phyloP scores from a whole-genome alignment of 306 rosid species.

The Castanopsis chinensis region DNA sequence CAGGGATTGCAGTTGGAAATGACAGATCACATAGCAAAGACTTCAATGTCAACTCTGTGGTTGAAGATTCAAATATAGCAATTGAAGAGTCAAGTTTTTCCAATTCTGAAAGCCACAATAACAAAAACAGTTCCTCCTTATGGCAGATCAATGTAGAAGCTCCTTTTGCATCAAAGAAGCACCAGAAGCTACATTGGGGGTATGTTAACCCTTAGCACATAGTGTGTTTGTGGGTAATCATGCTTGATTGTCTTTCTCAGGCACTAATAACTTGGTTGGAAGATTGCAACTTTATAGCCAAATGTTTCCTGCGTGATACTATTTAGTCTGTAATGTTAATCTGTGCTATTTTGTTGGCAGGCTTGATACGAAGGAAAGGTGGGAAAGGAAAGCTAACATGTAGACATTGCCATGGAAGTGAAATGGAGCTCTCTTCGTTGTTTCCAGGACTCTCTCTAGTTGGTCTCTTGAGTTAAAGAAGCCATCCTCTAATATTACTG shows the following conservation, averaged over 20 bases:
- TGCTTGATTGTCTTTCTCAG: neutral
- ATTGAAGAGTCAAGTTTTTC: slow-evolving; percentile 19
- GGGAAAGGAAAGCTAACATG: slow-evolving; percentile 93
- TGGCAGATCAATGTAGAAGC: slow-evolving; percentile 19
- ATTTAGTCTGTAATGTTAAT: neutral
- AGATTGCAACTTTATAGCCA: neutral
- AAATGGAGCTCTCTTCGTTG: neutral
- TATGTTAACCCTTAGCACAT: slow-evolving; percentile 20
- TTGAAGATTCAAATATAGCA: slow-evolving; percentile 30
- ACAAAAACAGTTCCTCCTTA: slow-evolving; percentile 12
- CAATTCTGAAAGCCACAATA: slow-evolving; percentile 21
- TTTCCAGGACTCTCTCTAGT: slow-evolving; percentile 5
- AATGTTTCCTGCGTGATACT: neutral
- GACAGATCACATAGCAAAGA: slow-evolving; percentile 25
- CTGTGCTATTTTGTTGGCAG: slow-evolving; percentile 33
- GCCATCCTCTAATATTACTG: neutral
- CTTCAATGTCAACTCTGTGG: slow-evolving; percentile 8
- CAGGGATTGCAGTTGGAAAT: slow-evolving; percentile 21
- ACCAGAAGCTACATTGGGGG: slow-evolving; percentile 79
- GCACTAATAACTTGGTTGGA: neutral
- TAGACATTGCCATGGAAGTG: slow-evolving; percentile 30
- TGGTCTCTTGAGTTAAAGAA: neutral
- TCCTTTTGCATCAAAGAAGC: slow-evolving; percentile 38
- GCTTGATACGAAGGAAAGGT: slow-evolving; percentile 81
- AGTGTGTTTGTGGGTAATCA: neutral